phyloP scores from a whole-genome alignment of 2,329 filamentous ascomycete species.

The Ceratocystis huliohia region DNA sequence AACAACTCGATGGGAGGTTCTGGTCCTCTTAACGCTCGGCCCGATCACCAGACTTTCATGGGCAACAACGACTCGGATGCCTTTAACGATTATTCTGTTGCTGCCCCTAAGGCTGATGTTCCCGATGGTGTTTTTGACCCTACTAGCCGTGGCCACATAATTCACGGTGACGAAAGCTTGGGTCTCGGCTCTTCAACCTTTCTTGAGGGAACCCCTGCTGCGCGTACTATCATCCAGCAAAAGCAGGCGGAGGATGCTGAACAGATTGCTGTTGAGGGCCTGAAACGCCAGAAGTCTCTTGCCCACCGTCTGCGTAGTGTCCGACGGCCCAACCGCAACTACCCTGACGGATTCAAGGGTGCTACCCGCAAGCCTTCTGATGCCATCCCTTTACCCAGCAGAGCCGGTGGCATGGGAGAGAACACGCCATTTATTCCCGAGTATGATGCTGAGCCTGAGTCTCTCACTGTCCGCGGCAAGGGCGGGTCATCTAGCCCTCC shows the following conservation, averaged over 20 bases:
- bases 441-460: constrained; percentile 47
- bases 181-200: constrained; percentile 92
- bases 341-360: constrained; percentile 31
- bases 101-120: constrained; percentile 26
- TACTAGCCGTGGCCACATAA: constrained; percentile 49
- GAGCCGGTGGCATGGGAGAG: constrained; percentile 19
- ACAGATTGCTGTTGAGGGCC: constrained; percentile 40
- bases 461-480: constrained; percentile 35
- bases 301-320: constrained; percentile 84
- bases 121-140: constrained; percentile 49
- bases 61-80: constrained; percentile 70
- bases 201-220: constrained; percentile 82
- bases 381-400: constrained; percentile 24
- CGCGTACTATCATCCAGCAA: constrained; percentile 63
- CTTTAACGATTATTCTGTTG: constrained; percentile 63
- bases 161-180: constrained; percentile 72
- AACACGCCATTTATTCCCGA: constrained; percentile 33
- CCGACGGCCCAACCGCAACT: constrained; percentile 37
- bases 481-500: constrained; percentile 22
- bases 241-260: constrained; percentile 57
- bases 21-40: constrained; percentile 67
- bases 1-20: constrained; percentile 87
- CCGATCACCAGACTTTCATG: constrained; percentile 80
- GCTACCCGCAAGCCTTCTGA: constrained; percentile 33
- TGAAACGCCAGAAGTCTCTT: constrained; percentile 87